phyloP scores from a whole-genome alignment of 1,284 basidiomycete species.

The Caloboletus firmus region DNA sequence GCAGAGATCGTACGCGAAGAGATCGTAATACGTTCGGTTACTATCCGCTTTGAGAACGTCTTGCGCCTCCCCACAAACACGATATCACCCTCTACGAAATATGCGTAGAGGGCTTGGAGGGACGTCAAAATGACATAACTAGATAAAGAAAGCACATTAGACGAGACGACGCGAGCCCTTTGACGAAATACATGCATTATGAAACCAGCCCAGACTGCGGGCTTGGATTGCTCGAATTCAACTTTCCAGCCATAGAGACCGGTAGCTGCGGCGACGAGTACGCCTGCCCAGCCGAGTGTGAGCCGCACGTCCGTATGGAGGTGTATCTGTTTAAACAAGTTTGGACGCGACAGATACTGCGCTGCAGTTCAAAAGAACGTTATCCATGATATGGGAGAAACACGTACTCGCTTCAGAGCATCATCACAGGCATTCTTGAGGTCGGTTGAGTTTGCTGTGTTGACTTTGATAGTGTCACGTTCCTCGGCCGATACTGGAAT shows the following conservation, averaged over 20 bases:
- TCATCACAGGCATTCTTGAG: conserved; percentile 92
- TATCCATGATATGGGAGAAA: not conserved
- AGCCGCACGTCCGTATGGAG: conserved; percentile 85
- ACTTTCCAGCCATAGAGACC: conserved; percentile 81
- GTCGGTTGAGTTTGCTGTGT: conserved; percentile 78
- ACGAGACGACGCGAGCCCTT: not conserved
- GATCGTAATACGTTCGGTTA: conserved; percentile 78
- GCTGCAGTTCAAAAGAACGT: conserved; percentile 1
- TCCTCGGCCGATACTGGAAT: conserved; percentile 45
- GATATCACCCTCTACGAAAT: conserved; percentile 76
- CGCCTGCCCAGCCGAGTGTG: conserved; percentile 79
- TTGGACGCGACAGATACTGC: conserved; percentile 77
- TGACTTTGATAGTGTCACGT: conserved; percentile 76
- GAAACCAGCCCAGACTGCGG: conserved; percentile 75
- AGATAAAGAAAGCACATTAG: conserved; percentile 1
- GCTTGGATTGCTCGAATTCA: conserved; percentile 85
- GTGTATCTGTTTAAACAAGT: conserved; percentile 82
- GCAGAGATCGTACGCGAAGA: conserved; percentile 60
- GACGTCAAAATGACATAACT: conserved; percentile 75
- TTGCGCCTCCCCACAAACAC: conserved; percentile 84
- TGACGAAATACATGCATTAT: conserved; percentile 53
- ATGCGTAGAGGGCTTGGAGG: conserved; percentile 73
- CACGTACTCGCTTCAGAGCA: conserved; percentile 80
- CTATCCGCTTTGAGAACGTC: conserved; percentile 82
- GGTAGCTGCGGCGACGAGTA: conserved; percentile 77